Evolutionary conservation across 2,329 filamentous ascomycete genomes (phyloP).

Genomic region (Eutypella sp.): DNA sequence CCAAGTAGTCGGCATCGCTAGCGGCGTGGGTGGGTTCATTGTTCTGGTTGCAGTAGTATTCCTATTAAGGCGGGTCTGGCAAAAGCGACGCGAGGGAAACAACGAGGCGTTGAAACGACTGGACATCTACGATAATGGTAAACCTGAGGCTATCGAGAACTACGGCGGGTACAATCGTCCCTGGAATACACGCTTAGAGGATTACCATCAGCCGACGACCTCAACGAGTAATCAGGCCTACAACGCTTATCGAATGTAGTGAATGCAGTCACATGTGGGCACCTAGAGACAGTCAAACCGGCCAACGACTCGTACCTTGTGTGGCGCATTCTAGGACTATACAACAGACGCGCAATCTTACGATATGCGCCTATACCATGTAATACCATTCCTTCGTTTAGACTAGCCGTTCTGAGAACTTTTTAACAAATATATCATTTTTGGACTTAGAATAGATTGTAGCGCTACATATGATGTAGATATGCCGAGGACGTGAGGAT

Average conservation of each 20-base stretch:
- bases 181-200: slow-evolving; percentile 26
- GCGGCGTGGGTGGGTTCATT: slow-evolving; percentile 21
- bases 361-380: too few relatives aligned
- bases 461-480: too few relatives aligned
- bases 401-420: too few relatives aligned
- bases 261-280: too few relatives aligned
- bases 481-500: too few relatives aligned
- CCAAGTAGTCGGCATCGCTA: slow-evolving; percentile 24
- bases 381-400: too few relatives aligned
- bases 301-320: background rate
- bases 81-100: slow-evolving; percentile 22
- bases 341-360: too few relatives aligned
- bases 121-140: slow-evolving; percentile 26
- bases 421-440: too few relatives aligned
- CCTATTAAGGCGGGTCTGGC: slow-evolving; percentile 24
- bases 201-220: slow-evolving; percentile 17
- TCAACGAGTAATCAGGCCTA: slow-evolving; percentile 11
- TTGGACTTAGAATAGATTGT: too few relatives aligned
- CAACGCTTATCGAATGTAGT: slow-evolving; percentile 25
- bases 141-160: slow-evolving; percentile 17
- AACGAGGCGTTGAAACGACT: slow-evolving; percentile 20
- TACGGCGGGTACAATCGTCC: slow-evolving; percentile 20
- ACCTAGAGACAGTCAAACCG: too few relatives aligned
- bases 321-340: background rate
- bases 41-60: slow-evolving; percentile 20